These are phyloP conservation scores for Musa schizocarpa DNA, from an alignment of 176 grass and related monocot species.

Conservation along the genomic window DNA sequence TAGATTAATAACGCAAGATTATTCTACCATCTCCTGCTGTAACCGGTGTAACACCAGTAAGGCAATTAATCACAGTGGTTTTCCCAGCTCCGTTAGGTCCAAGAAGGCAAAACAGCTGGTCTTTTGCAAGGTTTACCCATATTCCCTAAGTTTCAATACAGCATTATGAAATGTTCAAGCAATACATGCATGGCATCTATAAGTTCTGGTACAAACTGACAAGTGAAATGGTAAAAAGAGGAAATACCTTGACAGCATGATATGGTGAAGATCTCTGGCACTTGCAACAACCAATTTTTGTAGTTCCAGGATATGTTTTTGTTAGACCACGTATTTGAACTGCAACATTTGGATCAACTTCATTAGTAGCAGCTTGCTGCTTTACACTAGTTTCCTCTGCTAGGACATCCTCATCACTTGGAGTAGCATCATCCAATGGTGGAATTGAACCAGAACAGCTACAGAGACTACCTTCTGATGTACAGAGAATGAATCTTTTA, in stretches of 20 bases:
- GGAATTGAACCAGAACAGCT: conserved; percentile 65
- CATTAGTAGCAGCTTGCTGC: conserved; percentile 40
- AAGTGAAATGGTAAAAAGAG: background rate
- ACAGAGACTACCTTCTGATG: conserved; percentile 68
- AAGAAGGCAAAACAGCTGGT: conserved; percentile 97
- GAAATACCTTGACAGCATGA: conserved; percentile 87
- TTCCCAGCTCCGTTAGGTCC: conserved; percentile 96
- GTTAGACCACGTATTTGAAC: conserved; percentile 75
- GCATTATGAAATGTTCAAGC: background rate
- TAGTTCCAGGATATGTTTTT: conserved; percentile 82
- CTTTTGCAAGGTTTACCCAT: conserved; percentile 88
- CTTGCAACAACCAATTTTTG: conserved; percentile 65
- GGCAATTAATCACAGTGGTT: conserved; percentile 86
- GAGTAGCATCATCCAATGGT: conserved; percentile 49
- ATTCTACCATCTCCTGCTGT: conserved; percentile 75
- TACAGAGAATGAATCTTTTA: conserved; percentile 15
- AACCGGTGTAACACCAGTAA: conserved; percentile 90
- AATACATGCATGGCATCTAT: background rate
- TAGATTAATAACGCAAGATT: background rate
- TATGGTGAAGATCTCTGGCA: conserved; percentile 62
- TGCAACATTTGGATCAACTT: conserved; percentile 51
- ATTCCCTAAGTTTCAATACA: conserved; percentile 37
- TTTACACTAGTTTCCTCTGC: conserved; percentile 67
- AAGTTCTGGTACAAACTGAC: background rate
- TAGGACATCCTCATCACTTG: conserved; percentile 83